phyloP scores from a whole-genome alignment of 768 basidiomycete species.

The Boletus pseudopeckii region DNA sequence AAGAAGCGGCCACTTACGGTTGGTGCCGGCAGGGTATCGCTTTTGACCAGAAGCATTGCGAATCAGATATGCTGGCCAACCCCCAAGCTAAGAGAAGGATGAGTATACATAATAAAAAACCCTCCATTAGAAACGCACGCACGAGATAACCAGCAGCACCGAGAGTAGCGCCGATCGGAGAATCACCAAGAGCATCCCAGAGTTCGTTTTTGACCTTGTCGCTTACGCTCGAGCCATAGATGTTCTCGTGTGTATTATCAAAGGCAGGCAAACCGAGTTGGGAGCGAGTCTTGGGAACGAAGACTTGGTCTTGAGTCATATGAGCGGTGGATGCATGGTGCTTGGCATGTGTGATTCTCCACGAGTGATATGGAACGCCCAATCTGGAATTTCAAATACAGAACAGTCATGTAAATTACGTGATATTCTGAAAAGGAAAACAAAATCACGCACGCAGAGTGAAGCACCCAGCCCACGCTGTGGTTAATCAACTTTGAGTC shows the following conservation, averaged over 20 bases:
- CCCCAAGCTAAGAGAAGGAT: slow-evolving; percentile 50
- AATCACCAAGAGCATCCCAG: slow-evolving; percentile 87
- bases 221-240: slow-evolving; percentile 59
- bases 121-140: slow-evolving; percentile 27
- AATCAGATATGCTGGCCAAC: slow-evolving; percentile 84
- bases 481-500: slow-evolving; percentile 91
- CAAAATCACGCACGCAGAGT: slow-evolving; percentile 64
- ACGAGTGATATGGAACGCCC: slow-evolving; percentile 95
- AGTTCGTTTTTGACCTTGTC: slow-evolving; percentile 69
- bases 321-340: slow-evolving; percentile 95
- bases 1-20: slow-evolving; percentile 51
- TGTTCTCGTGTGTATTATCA: slow-evolving; percentile 64
- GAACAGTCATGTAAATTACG: slow-evolving; percentile 16
- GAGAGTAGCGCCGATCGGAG: slow-evolving; percentile 68
- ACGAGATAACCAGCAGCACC: slow-evolving; percentile 60
- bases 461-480: slow-evolving; percentile 86
- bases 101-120: neutral
- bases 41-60: slow-evolving; percentile 83
- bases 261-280: slow-evolving; percentile 62
- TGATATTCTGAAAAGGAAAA: slow-evolving; percentile 8
- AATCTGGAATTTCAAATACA: slow-evolving; percentile 47
- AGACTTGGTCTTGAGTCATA: slow-evolving; percentile 94
- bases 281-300: slow-evolving; percentile 87
- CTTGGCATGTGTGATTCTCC: slow-evolving; percentile 91
- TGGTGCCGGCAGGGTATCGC: slow-evolving; percentile 74